phyloP scores from a whole-genome alignment of 306 rosid species.

The Ochetophila trinervis region DNA sequence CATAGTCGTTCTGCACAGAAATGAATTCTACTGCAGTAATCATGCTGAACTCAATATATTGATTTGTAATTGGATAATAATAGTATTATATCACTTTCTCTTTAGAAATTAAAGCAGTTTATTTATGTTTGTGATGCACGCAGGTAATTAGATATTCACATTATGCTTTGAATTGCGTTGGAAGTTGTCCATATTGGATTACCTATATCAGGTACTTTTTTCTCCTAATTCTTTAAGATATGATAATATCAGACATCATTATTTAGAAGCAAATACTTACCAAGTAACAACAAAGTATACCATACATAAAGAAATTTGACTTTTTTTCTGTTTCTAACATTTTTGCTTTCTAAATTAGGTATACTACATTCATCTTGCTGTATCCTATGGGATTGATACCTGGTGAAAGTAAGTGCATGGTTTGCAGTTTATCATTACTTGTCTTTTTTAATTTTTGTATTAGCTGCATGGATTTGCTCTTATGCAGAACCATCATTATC shows the following conservation, averaged over 20 bases:
- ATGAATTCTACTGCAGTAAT: neutral
- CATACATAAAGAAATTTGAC: conserved; percentile 2
- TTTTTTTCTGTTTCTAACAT: conserved; percentile 11
- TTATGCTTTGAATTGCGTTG: conserved; percentile 65
- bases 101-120: neutral
- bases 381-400: conserved; percentile 76
- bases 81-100: neutral
- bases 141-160: conserved; percentile 85
- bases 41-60: neutral
- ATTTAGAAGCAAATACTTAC: neutral
- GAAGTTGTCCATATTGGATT: conserved; percentile 78
- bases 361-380: conserved; percentile 77
- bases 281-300: neutral
- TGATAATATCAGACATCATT: conserved; percentile 1
- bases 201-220: conserved; percentile 73
- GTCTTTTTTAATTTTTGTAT: conserved; percentile 8
- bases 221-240: conserved; percentile 1
- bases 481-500: conserved; percentile 3
- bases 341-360: conserved; percentile 45
- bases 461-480: conserved; percentile 18
- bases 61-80: neutral
- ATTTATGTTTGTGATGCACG: conserved; percentile 29
- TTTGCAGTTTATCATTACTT: neutral
- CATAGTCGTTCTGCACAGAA: neutral
- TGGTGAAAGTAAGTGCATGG: conserved; percentile 82